phyloP scores from a whole-genome alignment of 768 basidiomycete species.

The Suillus lakei region DNA sequence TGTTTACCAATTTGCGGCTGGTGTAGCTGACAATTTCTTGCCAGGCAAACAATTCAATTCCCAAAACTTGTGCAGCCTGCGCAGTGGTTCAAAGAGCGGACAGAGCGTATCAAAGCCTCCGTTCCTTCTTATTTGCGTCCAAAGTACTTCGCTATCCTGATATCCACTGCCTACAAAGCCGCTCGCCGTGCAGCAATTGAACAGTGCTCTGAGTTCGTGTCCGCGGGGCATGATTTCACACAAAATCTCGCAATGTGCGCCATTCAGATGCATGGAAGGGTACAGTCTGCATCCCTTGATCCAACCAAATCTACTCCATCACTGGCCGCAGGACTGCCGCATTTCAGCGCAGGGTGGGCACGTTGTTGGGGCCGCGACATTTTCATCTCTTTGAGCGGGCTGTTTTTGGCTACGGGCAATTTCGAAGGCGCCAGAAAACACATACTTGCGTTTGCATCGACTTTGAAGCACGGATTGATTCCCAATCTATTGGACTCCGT shows the following conservation, averaged over 20 bases:
- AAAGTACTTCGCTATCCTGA: conserved; percentile 92
- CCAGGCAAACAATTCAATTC: conserved; percentile 62
- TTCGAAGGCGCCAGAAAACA: conserved; percentile 85
- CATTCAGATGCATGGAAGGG: conserved; percentile 89
- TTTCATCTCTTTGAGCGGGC: conserved; percentile 91
- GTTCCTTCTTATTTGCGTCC: conserved; percentile 91
- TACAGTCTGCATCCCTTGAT: conserved; percentile 89
- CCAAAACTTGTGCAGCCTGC: conserved; percentile 75
- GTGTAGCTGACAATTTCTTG: conserved; percentile 12
- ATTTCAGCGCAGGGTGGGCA: conserved; percentile 93
- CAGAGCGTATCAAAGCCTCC: conserved; percentile 73
- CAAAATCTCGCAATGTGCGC: conserved; percentile 87
- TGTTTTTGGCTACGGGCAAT: conserved; percentile 93
- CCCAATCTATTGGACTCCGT: conserved; percentile 94
- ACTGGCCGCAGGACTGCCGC: conserved; percentile 93
- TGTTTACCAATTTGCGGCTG: conserved; percentile 12
- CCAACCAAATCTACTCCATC: conserved; percentile 73
- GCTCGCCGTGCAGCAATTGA: conserved; percentile 83
- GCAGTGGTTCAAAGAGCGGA: conserved; percentile 87
- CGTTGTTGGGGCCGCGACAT: conserved; percentile 96
- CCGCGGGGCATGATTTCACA: conserved; percentile 85
- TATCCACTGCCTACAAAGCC: conserved; percentile 92
- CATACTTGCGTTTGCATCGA: conserved; percentile 91
- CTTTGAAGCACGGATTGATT: conserved; percentile 93
- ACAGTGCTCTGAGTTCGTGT: conserved; percentile 87